Base-by-base conservation (phyloP, 495 filamentous ascomycete genomes). In the Ascodesmis nigricans region DNA sequence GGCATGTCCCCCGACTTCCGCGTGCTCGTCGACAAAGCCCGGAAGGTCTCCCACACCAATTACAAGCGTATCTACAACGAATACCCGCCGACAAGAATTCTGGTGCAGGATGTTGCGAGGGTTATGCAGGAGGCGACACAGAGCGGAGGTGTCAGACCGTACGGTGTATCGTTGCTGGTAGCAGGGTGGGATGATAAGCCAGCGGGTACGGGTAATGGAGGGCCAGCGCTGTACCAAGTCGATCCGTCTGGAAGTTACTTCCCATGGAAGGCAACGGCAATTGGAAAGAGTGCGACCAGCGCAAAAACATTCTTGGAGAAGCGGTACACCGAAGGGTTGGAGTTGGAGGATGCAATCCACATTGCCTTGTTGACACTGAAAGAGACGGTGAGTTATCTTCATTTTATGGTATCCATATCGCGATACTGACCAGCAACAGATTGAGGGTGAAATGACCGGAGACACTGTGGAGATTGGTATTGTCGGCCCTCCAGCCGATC, bases 61-160 rank as follows among this genome's bases (percentile, higher is more conserved):
- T 99, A 95, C 71, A 99, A 99, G 67, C 81, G 87, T 55, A 78
- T 99, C 57, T 99, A 99, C 65, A 99, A 99, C 59, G 87, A 99
- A 63, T 99, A 99, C 66, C 87, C 87, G 9, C 87, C 87, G 6
- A 99, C 90, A 18, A 69, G 87, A 42, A 99, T 99, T 67, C 64
- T 99, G 55, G 87, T 99, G 37, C 87, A 99, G 59, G 90, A 99
- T 50, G 84, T 99, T 33, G 87, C 87, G 28, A 70, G 80, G 44
- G 82, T 92, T 37, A 91, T 99, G 74, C 90, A 99, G 55, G 87
- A 99, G 58, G 87, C 87, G 18, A 99, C 87, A 27, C 87, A 99
- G 58, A 84, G 76, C 35, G 87, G 83, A 55, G 87, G 87, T 67
- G 84, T 99, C 36, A 70, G 87, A 28, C 87, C 87, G n/a, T 99